These are phyloP conservation scores for Eucalyptus curtisii DNA, from an alignment of 345 rosid genomes.

Conservation along the genomic window DNA sequence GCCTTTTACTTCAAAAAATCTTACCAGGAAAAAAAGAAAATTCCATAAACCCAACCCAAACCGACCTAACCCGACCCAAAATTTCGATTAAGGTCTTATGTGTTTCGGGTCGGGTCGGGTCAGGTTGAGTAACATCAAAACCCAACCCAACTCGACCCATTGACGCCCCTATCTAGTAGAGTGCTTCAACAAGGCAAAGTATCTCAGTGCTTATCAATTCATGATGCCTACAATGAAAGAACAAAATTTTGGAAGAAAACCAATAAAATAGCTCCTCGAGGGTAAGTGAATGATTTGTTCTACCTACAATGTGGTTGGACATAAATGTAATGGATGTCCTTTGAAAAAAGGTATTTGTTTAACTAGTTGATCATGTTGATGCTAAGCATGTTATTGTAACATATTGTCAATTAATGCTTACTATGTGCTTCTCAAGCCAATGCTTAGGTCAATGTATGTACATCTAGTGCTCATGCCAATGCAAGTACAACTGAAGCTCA, in stretches of 20 bases:
- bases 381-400: background rate
- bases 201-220: background rate
- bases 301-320: background rate
- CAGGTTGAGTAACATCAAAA: accelerated
- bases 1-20: too few species aligned
- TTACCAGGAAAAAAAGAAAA: too few species aligned
- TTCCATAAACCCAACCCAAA: accelerated
- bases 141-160: accelerated
- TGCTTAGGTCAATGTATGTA: background rate
- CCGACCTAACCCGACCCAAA: accelerated
- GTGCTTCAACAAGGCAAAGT: too few species aligned
- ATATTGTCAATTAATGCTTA: background rate
- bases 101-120: too few species aligned
- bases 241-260: background rate
- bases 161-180: background rate
- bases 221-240: too few species aligned
- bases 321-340: background rate
- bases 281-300: background rate
- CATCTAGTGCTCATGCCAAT: background rate
- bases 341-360: background rate
- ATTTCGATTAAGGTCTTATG: too few species aligned
- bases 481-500: background rate
- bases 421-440: background rate
- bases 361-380: background rate
- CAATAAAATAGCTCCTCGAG: background rate